These are phyloP conservation scores for Simplicillium sp. DNA, from an alignment of 2,329 filamentous ascomycete genomes.

Conservation along the genomic window DNA sequence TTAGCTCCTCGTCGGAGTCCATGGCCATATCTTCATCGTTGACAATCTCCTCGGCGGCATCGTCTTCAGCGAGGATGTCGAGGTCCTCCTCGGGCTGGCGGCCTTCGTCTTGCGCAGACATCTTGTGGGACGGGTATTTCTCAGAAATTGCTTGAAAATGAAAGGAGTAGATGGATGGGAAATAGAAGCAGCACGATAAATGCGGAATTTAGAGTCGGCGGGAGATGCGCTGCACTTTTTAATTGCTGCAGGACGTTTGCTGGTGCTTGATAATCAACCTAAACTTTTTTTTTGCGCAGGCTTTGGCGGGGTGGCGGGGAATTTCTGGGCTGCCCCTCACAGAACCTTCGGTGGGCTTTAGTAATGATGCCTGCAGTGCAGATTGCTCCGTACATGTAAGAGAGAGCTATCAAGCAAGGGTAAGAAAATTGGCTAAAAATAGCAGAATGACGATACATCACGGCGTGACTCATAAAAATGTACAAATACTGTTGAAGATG, in stretches of 20 bases:
- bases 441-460: no score
- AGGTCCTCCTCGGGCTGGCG: slow-evolving; percentile 41
- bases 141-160: not conserved
- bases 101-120: slow-evolving; percentile 13
- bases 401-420: no score
- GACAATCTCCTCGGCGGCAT: slow-evolving; percentile 63
- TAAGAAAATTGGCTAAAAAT: no score
- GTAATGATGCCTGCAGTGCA: no score
- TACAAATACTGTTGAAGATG: no score
- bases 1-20: slow-evolving; percentile 70
- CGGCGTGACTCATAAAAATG: no score
- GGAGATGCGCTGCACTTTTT: not conserved
- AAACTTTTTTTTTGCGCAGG: not conserved
- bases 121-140: not conserved
- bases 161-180: not conserved
- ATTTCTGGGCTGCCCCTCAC: not conserved
- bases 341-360: not conserved
- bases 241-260: not conserved
- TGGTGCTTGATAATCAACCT: not conserved
- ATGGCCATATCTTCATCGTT: slow-evolving; percentile 64
- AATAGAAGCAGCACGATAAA: no score
- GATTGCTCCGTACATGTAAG: no score
- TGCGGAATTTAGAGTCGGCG: not conserved
- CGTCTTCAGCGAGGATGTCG: slow-evolving; percentile 66
- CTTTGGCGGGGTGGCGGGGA: not conserved